A percentile compares a stretch with the other conserved stretches of the same genome.
phyloP scores from a whole-genome alignment of 140 eudicot genomes.

The Oenanthe javanica region DNA sequence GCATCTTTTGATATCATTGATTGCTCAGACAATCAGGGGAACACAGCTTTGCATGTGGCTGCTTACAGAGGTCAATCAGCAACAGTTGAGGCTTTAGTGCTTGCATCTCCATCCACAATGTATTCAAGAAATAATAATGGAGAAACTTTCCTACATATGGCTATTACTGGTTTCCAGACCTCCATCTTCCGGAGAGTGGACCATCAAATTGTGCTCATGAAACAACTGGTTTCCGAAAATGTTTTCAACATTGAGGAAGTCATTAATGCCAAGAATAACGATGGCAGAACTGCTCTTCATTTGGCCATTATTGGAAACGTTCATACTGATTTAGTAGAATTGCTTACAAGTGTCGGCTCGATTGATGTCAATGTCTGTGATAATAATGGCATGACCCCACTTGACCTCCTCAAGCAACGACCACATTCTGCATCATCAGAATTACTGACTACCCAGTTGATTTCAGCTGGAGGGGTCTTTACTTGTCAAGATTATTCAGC shows the following conservation, averaged over 20 bases:
- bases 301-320: slow-evolving; percentile 24
- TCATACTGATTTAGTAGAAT: slow-evolving; percentile 15
- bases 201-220: slow-evolving; percentile 25
- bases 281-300: slow-evolving; percentile 30
- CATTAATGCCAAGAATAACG: slow-evolving; percentile 16
- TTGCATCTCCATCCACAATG: slow-evolving; percentile 14
- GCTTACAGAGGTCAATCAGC: slow-evolving; percentile 27
- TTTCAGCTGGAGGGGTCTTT: slow-evolving; percentile 32
- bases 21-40: slow-evolving; percentile 17
- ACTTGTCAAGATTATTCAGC: slow-evolving; percentile 58
- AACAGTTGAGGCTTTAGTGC: slow-evolving; percentile 15
- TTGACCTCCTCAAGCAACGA: slow-evolving; percentile 26
- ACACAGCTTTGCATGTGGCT: slow-evolving; percentile 25
- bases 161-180: slow-evolving; percentile 21
- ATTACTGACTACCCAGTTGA: slow-evolving; percentile 15
- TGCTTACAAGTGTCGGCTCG: slow-evolving; percentile 14
- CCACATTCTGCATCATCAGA: slow-evolving; percentile 24
- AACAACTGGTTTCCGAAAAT: slow-evolving; percentile 8
- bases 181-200: slow-evolving; percentile 27
- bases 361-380: slow-evolving; percentile 21
- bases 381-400: slow-evolving; percentile 19
- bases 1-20: slow-evolving; percentile 16
- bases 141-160: slow-evolving; percentile 21
- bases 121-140: slow-evolving; percentile 9
- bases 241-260: slow-evolving; percentile 15